phyloP scores from a whole-genome alignment of 2,329 filamentous ascomycete species.

The Sporothrix euskadiensis region DNA sequence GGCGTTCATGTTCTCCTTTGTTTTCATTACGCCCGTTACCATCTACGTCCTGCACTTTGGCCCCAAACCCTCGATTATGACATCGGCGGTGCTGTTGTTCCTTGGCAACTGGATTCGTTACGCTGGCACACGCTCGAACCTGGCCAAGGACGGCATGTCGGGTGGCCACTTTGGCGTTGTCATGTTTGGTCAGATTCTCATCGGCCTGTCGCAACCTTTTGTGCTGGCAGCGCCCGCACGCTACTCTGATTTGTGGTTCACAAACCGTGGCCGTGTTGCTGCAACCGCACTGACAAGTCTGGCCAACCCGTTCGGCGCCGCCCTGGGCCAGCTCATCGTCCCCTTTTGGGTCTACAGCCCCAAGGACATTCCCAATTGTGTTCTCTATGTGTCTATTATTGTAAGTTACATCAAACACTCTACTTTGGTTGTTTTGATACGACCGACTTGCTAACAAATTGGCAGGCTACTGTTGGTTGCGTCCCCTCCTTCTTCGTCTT shows the following conservation, averaged over 20 bases:
- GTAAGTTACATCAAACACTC: conserved; percentile 50
- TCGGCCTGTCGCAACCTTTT: conserved; percentile 88
- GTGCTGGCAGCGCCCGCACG: conserved; percentile 84
- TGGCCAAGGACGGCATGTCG: conserved; percentile 12
- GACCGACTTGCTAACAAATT: not conserved
- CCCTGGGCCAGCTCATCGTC: conserved; percentile 81
- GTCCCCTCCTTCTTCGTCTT: conserved; percentile 83
- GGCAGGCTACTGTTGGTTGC: conserved; percentile 59
- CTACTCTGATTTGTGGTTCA: conserved; percentile 96
- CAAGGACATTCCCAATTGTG: conserved; percentile 72
- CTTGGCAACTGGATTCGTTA: conserved; percentile 91
- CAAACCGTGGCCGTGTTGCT: conserved; percentile 75
- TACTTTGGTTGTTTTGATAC: conserved; percentile 21
- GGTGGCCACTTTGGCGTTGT: conserved; percentile 70
- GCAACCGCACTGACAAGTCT: conserved; percentile 83
- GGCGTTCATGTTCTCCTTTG: conserved; percentile 82
- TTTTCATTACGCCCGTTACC: conserved; percentile 67
- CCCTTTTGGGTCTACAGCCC: conserved; percentile 70
- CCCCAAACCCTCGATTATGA: conserved; percentile 74
- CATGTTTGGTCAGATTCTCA: conserved; percentile 90
- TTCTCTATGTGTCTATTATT: conserved; percentile 82
- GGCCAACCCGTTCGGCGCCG: conserved; percentile 87
- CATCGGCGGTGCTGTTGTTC: conserved; percentile 70
- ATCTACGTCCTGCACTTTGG: conserved; percentile 80
- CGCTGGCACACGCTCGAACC: conserved; percentile 59